phyloP scores from a whole-genome alignment of 306 rosid species.

The Cicer chorassanicum region DNA sequence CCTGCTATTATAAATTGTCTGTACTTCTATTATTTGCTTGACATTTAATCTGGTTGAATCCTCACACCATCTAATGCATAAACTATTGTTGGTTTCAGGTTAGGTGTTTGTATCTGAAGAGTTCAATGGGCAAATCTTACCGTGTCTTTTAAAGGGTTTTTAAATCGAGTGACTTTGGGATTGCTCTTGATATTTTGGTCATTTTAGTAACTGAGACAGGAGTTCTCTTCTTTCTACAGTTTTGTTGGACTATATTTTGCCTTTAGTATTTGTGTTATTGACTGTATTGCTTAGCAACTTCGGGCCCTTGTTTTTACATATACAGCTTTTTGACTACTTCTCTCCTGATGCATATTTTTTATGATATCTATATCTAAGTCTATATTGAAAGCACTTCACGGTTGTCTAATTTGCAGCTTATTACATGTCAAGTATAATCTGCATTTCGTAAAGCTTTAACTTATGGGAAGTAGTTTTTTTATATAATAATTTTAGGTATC shows the following conservation, averaged over 20 bases:
- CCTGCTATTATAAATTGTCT: background rate
- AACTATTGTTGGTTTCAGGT: constrained; percentile 48
- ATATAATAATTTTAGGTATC: too few relatives aligned
- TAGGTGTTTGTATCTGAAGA: constrained; percentile 57
- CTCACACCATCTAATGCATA: constrained; percentile 7
- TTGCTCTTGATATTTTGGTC: background rate
- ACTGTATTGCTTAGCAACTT: constrained; percentile 26
- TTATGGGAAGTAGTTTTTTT: too few relatives aligned
- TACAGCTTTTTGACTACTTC: background rate
- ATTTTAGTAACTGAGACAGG: constrained; percentile 31
- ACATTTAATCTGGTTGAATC: background rate
- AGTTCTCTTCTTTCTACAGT: background rate
- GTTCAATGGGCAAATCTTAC: constrained; percentile 55
- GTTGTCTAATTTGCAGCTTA: too few relatives aligned
- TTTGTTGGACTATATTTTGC: constrained; percentile 38
- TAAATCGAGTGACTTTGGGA: background rate
- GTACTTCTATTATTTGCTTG: background rate
- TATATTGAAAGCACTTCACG: too few relatives aligned
- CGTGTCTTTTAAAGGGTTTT: constrained; percentile 45
- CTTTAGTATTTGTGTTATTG: background rate
- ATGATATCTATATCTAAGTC: too few relatives aligned
- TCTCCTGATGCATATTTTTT: background rate
- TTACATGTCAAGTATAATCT: too few relatives aligned
- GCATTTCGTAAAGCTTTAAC: too few relatives aligned
- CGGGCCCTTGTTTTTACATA: background rate